Evolutionary conservation across 75 land plant species (phyloP).

Genomic region (Ceratopteris richardii): DNA sequence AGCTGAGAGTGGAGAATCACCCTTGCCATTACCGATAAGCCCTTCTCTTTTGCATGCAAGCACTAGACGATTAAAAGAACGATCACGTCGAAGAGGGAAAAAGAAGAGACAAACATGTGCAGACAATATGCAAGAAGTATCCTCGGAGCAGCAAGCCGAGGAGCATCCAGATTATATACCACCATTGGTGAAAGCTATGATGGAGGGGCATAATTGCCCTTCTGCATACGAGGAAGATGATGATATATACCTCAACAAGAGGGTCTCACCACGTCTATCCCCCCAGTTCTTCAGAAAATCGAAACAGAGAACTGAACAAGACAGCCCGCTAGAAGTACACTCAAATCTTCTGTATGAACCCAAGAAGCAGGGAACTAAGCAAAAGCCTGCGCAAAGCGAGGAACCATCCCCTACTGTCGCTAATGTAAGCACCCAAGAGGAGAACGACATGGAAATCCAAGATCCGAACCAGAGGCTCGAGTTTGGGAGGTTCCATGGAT

Average conservation of each 20-base stretch:
- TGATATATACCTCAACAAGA: conserved; percentile 4
- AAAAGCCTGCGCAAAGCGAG: neutral
- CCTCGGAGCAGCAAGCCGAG: neutral
- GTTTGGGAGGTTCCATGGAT: neutral
- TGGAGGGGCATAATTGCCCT: neutral
- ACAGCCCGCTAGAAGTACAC: conserved; percentile 10
- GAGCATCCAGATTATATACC: neutral
- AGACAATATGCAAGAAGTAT: neutral
- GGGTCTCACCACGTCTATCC: conserved; percentile 2
- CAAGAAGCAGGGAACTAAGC: neutral
- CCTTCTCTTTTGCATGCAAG: conserved; percentile 9
- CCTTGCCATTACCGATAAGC: neutral
- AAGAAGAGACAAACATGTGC: neutral
- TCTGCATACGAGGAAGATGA: neutral
- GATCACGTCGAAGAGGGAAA: conserved; percentile 8
- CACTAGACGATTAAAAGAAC: conserved; percentile 7
- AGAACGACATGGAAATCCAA: neutral
- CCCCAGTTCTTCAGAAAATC: conserved; percentile 7
- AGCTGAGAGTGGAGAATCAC: conserved; percentile 9
- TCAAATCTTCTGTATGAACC: conserved; percentile 15
- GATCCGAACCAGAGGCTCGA: neutral
- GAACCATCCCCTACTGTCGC: neutral
- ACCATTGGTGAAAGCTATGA: conserved; percentile 4
- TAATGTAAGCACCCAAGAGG: neutral
- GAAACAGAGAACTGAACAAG: conserved; percentile 2